phyloP scores from a whole-genome alignment of 768 basidiomycete genomes.

The Suillus subluteus region DNA sequence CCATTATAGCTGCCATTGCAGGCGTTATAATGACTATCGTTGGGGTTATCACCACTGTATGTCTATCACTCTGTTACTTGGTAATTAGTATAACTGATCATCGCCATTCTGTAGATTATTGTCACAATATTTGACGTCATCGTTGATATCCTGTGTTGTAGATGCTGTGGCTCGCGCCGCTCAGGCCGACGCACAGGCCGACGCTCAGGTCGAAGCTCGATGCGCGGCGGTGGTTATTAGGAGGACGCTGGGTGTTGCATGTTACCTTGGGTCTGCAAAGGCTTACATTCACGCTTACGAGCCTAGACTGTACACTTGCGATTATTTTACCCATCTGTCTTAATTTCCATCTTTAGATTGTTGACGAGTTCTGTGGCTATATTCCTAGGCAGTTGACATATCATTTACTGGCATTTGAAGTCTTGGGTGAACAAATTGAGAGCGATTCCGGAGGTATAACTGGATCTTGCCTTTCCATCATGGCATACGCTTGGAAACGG shows the following conservation, averaged over 20 bases:
- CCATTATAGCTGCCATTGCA: conserved; percentile 65
- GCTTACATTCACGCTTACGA: not conserved
- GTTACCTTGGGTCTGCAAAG: not conserved
- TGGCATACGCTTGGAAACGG: not conserved
- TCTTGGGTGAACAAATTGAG: not conserved
- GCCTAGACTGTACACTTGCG: not conserved
- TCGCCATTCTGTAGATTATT: conserved; percentile 47
- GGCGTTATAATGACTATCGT: conserved; percentile 63
- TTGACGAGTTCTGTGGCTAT: not conserved
- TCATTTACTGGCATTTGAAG: not conserved
- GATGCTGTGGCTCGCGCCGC: conserved; percentile 8
- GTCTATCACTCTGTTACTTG: conserved; percentile 24
- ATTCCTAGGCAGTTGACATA: not conserved
- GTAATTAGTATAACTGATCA: too few relatives aligned
- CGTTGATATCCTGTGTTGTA: conserved; percentile 13
- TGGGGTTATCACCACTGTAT: conserved; percentile 58
- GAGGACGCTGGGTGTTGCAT: not conserved
- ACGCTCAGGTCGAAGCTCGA: not conserved
- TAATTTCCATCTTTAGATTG: not conserved
- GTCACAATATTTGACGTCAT: conserved; percentile 60
- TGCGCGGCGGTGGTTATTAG: not conserved
- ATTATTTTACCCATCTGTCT: not conserved
- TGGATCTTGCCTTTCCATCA: not conserved
- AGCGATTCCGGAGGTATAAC: not conserved
- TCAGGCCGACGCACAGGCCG: not conserved